These are phyloP conservation scores for Arthrobotrys iridis DNA, from an alignment of 2,329 filamentous ascomycete genomes.

Conservation along the genomic window DNA sequence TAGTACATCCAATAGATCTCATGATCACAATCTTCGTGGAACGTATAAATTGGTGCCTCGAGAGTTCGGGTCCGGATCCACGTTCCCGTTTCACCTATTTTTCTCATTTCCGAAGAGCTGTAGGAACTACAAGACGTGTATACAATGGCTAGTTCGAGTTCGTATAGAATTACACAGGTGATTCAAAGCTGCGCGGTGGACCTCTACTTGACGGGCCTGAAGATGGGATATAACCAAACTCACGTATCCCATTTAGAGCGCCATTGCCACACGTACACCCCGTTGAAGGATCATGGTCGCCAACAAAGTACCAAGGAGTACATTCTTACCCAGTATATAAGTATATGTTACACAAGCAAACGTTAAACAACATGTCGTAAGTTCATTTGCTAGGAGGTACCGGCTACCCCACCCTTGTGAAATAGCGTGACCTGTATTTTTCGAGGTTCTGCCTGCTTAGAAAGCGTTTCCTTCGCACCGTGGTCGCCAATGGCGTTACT, in stretches of 20 bases:
- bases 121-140: too few species aligned
- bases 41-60: too few species aligned
- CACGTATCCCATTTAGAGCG: background rate
- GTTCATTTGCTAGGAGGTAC: constrained; percentile 42
- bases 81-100: too few species aligned
- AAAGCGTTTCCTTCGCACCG: background rate
- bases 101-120: too few species aligned
- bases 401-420: background rate
- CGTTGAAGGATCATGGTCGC: background rate
- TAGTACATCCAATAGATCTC: too few species aligned
- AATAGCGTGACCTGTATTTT: background rate
- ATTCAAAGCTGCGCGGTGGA: too few species aligned
- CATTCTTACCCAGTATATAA: background rate
- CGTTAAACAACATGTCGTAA: constrained; percentile 46
- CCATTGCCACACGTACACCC: background rate
- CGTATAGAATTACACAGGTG: too few species aligned
- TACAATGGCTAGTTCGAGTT: too few species aligned
- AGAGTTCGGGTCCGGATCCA: too few species aligned
- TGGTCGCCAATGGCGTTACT: background rate
- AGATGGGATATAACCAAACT: background rate
- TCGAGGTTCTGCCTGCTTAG: background rate
- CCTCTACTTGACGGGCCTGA: background rate
- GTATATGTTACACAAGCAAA: constrained; percentile 27
- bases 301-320: constrained; percentile 19
- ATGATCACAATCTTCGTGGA: too few species aligned